Evolutionary conservation across 1,139 yeast species (phyloP), one percentile per base, ranked within the genome.

Genomic region (Kodamaea sp.): DNA sequence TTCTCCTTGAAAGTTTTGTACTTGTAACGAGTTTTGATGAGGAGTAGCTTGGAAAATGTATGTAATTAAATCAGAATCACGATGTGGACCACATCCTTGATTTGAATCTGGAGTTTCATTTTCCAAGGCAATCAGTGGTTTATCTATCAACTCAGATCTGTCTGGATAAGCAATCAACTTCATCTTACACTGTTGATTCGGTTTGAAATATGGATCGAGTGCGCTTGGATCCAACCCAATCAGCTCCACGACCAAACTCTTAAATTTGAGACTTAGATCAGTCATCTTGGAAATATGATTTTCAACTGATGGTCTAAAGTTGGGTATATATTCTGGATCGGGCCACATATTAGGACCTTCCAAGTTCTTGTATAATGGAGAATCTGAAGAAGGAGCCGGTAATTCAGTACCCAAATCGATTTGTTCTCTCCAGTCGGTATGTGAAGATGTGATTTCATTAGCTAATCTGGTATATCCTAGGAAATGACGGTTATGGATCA

Each of bases 81-180:
- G 72, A 53, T 82, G 88, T 2, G 85, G 84, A 1, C 89, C 88
- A 27, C 77, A 81, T 2, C 88, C 86, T 54, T 81, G 87, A 23
- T 63, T 62, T 6, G 73, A 65, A n/a, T 64, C 47, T 31, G 73
- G 72, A 9, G 67, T 63, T 39, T 75, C 80, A 34, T 31, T 34
- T 31, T 63, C 57, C 29, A 63, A 48, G 0, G 65, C 66, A 7
- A 50, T 55, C 22, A 68, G 60, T 11, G 55, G 50, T 8, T 57
- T 45, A 11, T 55, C 54, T 22, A 48, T 52, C 30, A 73, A 57
- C 32, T 67, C 65, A 0, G 46, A 24, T 2, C 52, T 39, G 41
- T 70, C 75, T 1, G 81, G 81, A 46, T 77, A 77, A 3, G 77
- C 73, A 36, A 77, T 68, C 25, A 77, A 58, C 49, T 77, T 77